Conservation (phyloP, 2,329 filamentous ascomycete genomes). For the Phaeosphaeriaceae sp. region DNA sequence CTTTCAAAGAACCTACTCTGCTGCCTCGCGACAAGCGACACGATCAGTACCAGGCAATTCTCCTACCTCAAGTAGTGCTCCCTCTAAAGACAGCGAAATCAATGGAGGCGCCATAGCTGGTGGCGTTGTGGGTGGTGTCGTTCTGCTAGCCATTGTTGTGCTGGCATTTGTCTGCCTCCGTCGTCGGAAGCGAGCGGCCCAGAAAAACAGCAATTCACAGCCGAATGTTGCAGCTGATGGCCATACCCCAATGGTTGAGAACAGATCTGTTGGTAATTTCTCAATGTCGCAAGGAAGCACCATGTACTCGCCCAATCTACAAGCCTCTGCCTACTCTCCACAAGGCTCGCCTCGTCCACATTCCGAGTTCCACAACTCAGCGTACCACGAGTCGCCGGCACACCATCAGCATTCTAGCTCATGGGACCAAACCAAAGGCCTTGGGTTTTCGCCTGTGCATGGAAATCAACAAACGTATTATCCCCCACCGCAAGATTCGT, state of each 20-base stretch:
- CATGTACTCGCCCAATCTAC: constrained; percentile 12
- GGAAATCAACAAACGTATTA: constrained; percentile 9
- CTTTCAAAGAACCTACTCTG: constrained; percentile 56
- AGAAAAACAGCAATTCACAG: neutral
- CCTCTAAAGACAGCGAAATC: neutral
- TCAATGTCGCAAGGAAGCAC: constrained; percentile 13
- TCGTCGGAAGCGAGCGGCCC: constrained; percentile 18
- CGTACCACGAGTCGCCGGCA: neutral
- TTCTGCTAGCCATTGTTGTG: constrained; percentile 25
- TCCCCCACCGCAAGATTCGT: constrained; percentile 4
- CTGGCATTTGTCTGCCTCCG: constrained; percentile 30
- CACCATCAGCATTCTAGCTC: constrained; percentile 2
- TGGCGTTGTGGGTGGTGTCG: constrained; percentile 43
- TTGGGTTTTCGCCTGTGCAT: neutral
- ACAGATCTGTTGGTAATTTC: constrained; percentile 1
- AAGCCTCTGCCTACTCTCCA: constrained; percentile 16
- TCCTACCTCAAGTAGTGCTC: constrained; percentile 14
- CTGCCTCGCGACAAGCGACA: constrained; percentile 56
- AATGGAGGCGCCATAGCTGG: constrained; percentile 42
- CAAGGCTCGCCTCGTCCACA: constrained; percentile 11
- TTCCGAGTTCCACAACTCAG: constrained; percentile 1
- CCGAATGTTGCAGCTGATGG: neutral
- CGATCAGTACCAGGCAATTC: constrained; percentile 41
- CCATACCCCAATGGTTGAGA: constrained; percentile 1
- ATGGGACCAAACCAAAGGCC: neutral